Base-by-base conservation (phyloP, 257 asterid genomes). In the Salvia miltiorrhiza region DNA sequence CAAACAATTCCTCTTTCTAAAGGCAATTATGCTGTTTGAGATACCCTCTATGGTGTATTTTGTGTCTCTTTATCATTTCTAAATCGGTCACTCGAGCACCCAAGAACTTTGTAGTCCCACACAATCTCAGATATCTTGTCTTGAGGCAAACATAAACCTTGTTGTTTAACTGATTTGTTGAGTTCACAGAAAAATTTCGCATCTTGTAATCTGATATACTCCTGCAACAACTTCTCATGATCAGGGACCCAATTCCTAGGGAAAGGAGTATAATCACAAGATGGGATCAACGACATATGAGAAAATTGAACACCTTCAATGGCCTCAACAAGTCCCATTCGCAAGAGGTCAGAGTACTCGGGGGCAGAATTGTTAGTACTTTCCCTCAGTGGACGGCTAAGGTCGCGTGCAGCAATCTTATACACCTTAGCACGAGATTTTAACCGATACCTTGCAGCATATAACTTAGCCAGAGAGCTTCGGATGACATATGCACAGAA, bases 371-470 rank as follows among this genome's bases (percentile, higher is more conserved):
- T 93, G 63, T 86, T 90, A 48, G 78, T 90, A 69, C 79, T 80
- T 41, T 90, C 99, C 78, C 83, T 86, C 76, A 93, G 55, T 13
- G 99, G 96, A 71, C 79, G 79, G 80, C 96, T 89, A 45, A 93
- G 96, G 72, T 86, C 80, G 33, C 96, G 95, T 0, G 88, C 74
- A 37, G 99, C 99, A 62, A 91, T 85, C 83, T 79, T 86, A 76
- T 93, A 93, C 40, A 93, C 99, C 84, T 93, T 90, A 16, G 99
- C 95, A 49, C 97, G 92, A 17, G 99, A 93, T 80, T 93, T 90
- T 80, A 93, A 66, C 74, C 97, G 81, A 80, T 93, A 93, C 69
- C 99, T 80, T 5, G 99, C 96, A 14, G 99, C 99, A 68, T 93
- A 93, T 60, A 90, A 56, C 67, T 93, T 93, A 55, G 97, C 99